Percentiles rank a stretch among this genome's conserved stretches.
phyloP scores from a whole-genome alignment of 106 monocot genomes.

The Cymbidium sinense region DNA sequence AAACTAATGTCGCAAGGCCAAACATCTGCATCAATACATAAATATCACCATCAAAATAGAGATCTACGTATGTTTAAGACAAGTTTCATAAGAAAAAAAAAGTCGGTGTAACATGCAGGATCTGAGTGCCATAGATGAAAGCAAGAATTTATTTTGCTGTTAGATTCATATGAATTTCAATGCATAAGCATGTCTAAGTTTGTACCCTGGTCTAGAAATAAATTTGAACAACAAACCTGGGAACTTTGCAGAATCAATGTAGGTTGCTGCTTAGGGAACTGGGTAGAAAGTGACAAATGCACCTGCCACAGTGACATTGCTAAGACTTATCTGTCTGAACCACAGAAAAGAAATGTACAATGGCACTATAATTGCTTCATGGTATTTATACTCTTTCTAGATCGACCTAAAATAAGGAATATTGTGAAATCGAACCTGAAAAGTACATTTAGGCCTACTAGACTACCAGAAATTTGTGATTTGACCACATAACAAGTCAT shows the following conservation, averaged over 20 bases:
- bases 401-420: not conserved
- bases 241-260: constrained; percentile 67
- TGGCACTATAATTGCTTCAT: not conserved
- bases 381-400: not conserved
- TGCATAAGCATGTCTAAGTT: not conserved
- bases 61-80: too few species aligned
- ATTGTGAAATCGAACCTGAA: not conserved
- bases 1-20: too few species aligned
- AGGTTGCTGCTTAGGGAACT: constrained; percentile 86
- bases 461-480: not conserved
- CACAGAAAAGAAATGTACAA: not conserved
- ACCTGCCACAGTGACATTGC: constrained; percentile 44
- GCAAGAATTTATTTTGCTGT: not conserved
- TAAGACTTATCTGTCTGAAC: not conserved
- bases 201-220: not conserved
- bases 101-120: not conserved
- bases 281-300: constrained; percentile 65
- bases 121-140: not conserved
- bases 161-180: not conserved
- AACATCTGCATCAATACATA: too few species aligned
- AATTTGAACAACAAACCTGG: constrained; percentile 37
- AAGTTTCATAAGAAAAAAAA: not conserved
- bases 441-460: not conserved
- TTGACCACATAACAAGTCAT: not conserved
- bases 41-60: too few species aligned